These are phyloP conservation scores for Kurtzmaniella quercitrusa DNA, from an alignment of 1,139 yeast genomes.

Conservation along the genomic window DNA sequence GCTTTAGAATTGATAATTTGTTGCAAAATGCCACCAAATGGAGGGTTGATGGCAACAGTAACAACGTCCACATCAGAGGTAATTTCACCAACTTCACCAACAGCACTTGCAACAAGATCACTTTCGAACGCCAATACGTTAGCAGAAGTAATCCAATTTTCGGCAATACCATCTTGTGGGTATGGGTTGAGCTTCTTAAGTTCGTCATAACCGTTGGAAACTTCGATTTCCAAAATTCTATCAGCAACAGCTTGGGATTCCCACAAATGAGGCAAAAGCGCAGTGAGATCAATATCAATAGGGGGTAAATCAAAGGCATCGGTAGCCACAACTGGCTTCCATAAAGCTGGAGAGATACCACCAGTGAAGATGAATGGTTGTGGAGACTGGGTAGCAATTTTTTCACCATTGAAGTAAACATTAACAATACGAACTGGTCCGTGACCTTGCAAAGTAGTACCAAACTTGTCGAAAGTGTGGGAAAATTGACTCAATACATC, in stretches of 20 bases:
- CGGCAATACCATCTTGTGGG: slow-evolving; percentile 36
- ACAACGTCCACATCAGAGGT: slow-evolving; percentile 14
- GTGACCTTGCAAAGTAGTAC: slow-evolving; percentile 45
- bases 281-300: slow-evolving; percentile 62
- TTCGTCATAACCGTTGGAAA: slow-evolving; percentile 57
- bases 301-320: slow-evolving; percentile 71
- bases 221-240: slow-evolving; percentile 36
- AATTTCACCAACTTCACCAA: slow-evolving; percentile 36
- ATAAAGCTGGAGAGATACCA: slow-evolving; percentile 71
- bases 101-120: slow-evolving; percentile 27
- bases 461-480: slow-evolving; percentile 30
- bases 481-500: slow-evolving; percentile 52
- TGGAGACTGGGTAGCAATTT: slow-evolving; percentile 50
- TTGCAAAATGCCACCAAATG: slow-evolving; percentile 27
- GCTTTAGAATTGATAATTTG: slow-evolving; percentile 36
- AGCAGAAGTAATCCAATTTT: slow-evolving; percentile 71
- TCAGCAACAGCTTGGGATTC: slow-evolving; percentile 20
- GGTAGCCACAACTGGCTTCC: slow-evolving; percentile 74
- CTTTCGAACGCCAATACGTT: slow-evolving; percentile 62
- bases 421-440: slow-evolving; percentile 61
- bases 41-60: slow-evolving; percentile 22
- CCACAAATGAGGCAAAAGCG: slow-evolving; percentile 65
- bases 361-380: slow-evolving; percentile 71
- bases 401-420: slow-evolving; percentile 46
- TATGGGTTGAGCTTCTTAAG: slow-evolving; percentile 15